Percentiles rank a stretch among this genome's conserved stretches.
Evolutionary conservation across 257 asterid species (phyloP).

Genomic region (Capsicum rhomboideum): DNA sequence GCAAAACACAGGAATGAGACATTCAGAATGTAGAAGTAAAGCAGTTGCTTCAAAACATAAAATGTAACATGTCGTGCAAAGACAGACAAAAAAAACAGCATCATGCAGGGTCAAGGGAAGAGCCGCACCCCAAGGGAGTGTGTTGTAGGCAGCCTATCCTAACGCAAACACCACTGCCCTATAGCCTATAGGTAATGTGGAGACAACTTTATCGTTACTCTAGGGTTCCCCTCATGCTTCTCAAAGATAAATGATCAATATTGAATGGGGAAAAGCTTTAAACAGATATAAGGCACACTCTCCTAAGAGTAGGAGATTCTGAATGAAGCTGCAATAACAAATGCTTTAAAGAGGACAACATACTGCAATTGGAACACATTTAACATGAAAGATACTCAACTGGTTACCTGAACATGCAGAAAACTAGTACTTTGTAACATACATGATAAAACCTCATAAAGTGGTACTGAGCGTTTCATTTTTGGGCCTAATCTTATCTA

Average conservation of each 20-base stretch:
- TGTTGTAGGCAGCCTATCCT: neutral
- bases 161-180: neutral
- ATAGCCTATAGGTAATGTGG: neutral
- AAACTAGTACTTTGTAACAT: neutral
- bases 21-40: neutral
- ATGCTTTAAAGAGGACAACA: neutral
- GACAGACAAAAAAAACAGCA: neutral
- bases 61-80: neutral
- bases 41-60: neutral
- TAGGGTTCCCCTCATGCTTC: neutral
- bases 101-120: neutral
- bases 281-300: neutral
- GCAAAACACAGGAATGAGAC: neutral
- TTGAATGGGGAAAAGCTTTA: neutral
- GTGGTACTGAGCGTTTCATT: neutral
- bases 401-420: neutral
- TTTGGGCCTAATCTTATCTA: neutral
- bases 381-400: neutral
- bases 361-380: neutral
- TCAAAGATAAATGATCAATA: neutral
- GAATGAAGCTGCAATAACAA: neutral
- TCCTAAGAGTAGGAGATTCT: neutral
- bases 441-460: neutral
- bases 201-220: neutral
- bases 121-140: neutral